phyloP scores from a whole-genome alignment of 768 basidiomycete species.

The Candolleomyces eurysporus region DNA sequence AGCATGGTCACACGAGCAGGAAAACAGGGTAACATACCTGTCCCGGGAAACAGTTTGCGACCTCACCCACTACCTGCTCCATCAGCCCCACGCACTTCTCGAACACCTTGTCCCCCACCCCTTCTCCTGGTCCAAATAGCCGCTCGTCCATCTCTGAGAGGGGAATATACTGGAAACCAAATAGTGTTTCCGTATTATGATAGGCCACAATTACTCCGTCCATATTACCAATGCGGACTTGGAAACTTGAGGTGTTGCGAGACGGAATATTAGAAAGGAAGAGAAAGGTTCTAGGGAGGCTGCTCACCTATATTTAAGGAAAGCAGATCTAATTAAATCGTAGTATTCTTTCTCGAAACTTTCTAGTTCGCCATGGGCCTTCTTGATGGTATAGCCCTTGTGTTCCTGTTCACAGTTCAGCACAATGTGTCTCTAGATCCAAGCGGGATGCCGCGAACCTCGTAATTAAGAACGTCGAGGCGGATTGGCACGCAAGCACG shows the following conservation, averaged over 20 bases:
- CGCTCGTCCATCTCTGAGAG: conserved; percentile 84
- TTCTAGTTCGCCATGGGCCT: conserved; percentile 57
- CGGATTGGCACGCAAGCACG: conserved; percentile 83
- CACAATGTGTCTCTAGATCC: not conserved
- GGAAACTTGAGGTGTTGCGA: conserved; percentile 55
- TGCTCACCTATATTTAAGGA: conserved; percentile 84
- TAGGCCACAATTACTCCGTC: conserved; percentile 90
- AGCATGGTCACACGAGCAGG: not conserved
- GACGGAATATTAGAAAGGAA: not conserved
- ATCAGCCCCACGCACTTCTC: conserved; percentile 67
- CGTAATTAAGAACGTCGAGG: conserved; percentile 80
- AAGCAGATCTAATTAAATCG: conserved; percentile 90
- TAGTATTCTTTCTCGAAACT: conserved; percentile 95
- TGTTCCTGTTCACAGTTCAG: conserved; percentile 54
- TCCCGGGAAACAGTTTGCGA: conserved; percentile 58
- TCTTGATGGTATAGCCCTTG: conserved; percentile 72
- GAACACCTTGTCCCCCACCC: conserved; percentile 74
- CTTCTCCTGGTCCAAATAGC: conserved; percentile 58
- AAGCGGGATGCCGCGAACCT: conserved; percentile 35
- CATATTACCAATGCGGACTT: conserved; percentile 96
- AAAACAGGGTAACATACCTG: conserved; percentile 43
- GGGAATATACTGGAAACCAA: conserved; percentile 93
- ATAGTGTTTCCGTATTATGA: conserved; percentile 82
- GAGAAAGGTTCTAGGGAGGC: not conserved
- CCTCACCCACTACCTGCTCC: conserved; percentile 62